A percentile compares a stretch with the other conserved stretches of the same genome.
Evolutionary conservation across 768 basidiomycete genomes (phyloP).

Genomic region (Lentinula sp.): DNA sequence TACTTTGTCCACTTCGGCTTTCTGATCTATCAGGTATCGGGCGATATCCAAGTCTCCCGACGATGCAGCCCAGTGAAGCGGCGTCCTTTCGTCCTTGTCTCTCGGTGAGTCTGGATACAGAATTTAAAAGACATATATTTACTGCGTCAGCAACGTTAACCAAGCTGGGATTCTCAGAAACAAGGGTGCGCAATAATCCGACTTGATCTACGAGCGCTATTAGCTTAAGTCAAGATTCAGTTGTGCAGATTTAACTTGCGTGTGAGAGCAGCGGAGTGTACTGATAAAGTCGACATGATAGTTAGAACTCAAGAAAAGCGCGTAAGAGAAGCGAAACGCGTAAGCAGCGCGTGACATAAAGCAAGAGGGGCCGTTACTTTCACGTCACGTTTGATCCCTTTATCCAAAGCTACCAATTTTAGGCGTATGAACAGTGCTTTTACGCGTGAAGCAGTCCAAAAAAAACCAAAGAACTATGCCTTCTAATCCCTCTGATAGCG

Average conservation of each 20-base stretch:
- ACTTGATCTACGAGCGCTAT: constrained; percentile 50
- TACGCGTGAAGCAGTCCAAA: background rate
- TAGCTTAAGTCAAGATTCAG: background rate
- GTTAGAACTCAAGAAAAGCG: background rate
- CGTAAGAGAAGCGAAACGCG: constrained; percentile 8
- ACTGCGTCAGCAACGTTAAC: constrained; percentile 63
- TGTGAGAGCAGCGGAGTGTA: constrained; percentile 64
- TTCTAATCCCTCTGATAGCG: background rate
- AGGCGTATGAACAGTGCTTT: background rate
- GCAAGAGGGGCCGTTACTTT: background rate
- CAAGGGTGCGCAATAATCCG: constrained; percentile 59
- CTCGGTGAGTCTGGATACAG: background rate
- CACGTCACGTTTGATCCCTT: background rate
- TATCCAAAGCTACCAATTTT: background rate
- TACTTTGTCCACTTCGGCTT: constrained; percentile 58
- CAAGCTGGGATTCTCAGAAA: constrained; percentile 54
- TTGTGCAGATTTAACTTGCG: background rate
- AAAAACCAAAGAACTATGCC: background rate
- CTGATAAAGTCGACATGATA: constrained; percentile 37
- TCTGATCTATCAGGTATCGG: constrained; percentile 62
- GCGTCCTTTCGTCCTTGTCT: constrained; percentile 66
- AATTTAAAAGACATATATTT: constrained; percentile 10
- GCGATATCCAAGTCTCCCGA: constrained; percentile 64
- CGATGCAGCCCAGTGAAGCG: constrained; percentile 83
- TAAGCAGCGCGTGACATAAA: constrained; percentile 2